Conservation (phyloP, 1,139 yeast genomes). For the Hyphopichia pseudoburtonii region DNA sequence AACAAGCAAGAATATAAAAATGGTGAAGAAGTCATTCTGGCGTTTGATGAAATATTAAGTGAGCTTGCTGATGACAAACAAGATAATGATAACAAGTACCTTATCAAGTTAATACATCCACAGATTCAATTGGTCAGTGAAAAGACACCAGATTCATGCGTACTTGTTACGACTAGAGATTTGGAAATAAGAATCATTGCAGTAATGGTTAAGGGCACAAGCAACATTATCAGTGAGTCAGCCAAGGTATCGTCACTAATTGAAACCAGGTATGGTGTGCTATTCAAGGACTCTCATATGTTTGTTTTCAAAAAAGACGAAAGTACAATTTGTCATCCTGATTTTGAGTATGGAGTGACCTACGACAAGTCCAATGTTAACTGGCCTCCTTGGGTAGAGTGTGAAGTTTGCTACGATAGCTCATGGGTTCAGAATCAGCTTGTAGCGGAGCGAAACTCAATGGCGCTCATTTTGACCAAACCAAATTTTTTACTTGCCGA, state of each 20-base stretch:
- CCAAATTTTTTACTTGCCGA: conserved; percentile 60
- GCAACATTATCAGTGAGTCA: conserved; percentile 38
- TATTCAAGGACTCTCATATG: conserved; percentile 67
- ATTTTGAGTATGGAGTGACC: conserved; percentile 25
- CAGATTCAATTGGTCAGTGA: conserved; percentile 43
- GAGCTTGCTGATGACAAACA: conserved; percentile 24
- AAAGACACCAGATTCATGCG: conserved; percentile 32
- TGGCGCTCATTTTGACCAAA: conserved; percentile 59
- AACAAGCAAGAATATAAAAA: conserved; percentile 15
- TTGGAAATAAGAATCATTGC: conserved; percentile 67
- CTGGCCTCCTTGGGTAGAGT: conserved; percentile 88
- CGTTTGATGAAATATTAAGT: conserved; percentile 33
- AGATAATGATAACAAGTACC: conserved; percentile 39
- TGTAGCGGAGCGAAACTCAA: conserved; percentile 63
- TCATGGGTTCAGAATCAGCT: conserved; percentile 53
- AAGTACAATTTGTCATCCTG: conserved; percentile 18
- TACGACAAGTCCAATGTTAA: conserved; percentile 18
- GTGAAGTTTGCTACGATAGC: conserved; percentile 74
- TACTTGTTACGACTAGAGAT: conserved; percentile 65
- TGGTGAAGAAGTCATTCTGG: conserved; percentile 34
- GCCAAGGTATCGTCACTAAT: conserved; percentile 47
- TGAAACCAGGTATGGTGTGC: conserved; percentile 71
- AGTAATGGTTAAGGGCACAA: conserved; percentile 51
- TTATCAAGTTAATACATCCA: conserved; percentile 44
- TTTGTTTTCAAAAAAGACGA: conserved; percentile 58